Conservation (phyloP, 1,284 basidiomycete species). For the Cutaneotrichosporon mucoides region DNA sequence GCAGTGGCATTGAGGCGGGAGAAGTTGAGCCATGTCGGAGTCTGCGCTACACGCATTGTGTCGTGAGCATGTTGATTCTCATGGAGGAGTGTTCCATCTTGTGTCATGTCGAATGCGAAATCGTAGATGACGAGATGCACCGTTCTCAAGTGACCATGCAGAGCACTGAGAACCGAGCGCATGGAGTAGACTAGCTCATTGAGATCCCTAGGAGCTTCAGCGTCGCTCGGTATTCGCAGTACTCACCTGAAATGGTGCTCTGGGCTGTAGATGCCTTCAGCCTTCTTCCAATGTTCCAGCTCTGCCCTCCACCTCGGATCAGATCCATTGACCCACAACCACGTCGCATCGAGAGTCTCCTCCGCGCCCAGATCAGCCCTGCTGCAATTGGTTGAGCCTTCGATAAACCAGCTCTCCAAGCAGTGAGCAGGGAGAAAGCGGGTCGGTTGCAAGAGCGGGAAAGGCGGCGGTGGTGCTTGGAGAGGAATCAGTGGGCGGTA, state of each 20-base stretch:
- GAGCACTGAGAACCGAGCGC: constrained; percentile 37
- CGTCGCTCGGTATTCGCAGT: too few species aligned
- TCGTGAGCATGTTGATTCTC: background rate
- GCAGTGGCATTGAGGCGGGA: constrained; percentile 28
- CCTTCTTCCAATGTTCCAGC: constrained; percentile 26
- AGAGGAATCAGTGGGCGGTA: constrained; percentile 35
- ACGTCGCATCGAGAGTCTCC: constrained; percentile 41
- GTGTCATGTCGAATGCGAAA: constrained; percentile 23
- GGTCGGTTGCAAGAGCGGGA: constrained; percentile 38
- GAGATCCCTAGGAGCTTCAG: constrained; percentile 30
- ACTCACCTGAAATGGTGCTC: constrained; percentile 43
- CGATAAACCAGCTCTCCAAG: constrained; percentile 41
- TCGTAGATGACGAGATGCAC: constrained; percentile 43
- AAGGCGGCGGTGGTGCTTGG: constrained; percentile 25
- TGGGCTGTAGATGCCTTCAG: constrained; percentile 33
- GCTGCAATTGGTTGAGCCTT: constrained; percentile 39
- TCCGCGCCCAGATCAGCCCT: constrained; percentile 34
- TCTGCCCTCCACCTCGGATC: constrained; percentile 38
- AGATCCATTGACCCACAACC: constrained; percentile 47
- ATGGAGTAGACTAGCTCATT: constrained; percentile 46
- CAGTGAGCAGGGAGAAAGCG: constrained; percentile 38
- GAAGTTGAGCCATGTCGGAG: constrained; percentile 43
- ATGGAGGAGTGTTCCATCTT: background rate
- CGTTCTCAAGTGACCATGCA: constrained; percentile 33
- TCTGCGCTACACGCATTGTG: constrained; percentile 39